Evolutionary conservation across 768 basidiomycete genomes (phyloP).

Genomic region (Pleurotus platypus): DNA sequence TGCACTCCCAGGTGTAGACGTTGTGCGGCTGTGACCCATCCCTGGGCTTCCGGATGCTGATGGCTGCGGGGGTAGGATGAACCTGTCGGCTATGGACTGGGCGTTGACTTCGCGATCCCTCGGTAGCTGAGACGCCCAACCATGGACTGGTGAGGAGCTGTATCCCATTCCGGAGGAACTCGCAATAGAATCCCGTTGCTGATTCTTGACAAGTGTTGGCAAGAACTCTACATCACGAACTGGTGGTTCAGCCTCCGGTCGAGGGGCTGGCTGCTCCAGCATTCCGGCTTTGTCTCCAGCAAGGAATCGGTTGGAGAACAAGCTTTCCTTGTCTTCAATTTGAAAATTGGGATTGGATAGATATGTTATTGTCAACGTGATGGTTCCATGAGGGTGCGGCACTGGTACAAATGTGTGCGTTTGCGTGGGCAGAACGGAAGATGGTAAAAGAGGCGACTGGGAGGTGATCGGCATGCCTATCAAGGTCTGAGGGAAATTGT

Average conservation of each 20-base stretch:
- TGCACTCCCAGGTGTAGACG: conserved; percentile 7
- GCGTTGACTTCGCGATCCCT: conserved; percentile 7
- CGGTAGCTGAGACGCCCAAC: conserved; percentile 3
- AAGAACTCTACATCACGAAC: conserved; percentile 43
- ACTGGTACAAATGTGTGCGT: conserved; percentile 64
- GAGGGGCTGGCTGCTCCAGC: not conserved
- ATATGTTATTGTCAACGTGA: conserved; percentile 61
- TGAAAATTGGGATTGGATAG: conserved; percentile 66
- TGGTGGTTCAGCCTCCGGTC: conserved; percentile 6
- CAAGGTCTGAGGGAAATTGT: not conserved
- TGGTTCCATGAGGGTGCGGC: conserved; percentile 62
- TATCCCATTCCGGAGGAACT: conserved; percentile 21
- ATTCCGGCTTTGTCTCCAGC: conserved; percentile 54
- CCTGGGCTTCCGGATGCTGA: conserved; percentile 4
- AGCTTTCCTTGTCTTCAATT: conserved; percentile 72
- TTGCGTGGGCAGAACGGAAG: conserved; percentile 39
- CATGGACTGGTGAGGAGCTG: conserved; percentile 15
- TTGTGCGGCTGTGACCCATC: conserved; percentile 5
- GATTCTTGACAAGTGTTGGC: conserved; percentile 67
- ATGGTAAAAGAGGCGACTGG: conserved; percentile 37
- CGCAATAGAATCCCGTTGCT: conserved; percentile 52
- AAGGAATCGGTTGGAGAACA: conserved; percentile 70
- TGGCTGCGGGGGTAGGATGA: conserved; percentile 28
- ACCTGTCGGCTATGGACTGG: conserved; percentile 28
- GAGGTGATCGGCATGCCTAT: not conserved